Base-by-base conservation (phyloP, 352 stramenopile genomes). In the Globisporangium carolinianum region DNA sequence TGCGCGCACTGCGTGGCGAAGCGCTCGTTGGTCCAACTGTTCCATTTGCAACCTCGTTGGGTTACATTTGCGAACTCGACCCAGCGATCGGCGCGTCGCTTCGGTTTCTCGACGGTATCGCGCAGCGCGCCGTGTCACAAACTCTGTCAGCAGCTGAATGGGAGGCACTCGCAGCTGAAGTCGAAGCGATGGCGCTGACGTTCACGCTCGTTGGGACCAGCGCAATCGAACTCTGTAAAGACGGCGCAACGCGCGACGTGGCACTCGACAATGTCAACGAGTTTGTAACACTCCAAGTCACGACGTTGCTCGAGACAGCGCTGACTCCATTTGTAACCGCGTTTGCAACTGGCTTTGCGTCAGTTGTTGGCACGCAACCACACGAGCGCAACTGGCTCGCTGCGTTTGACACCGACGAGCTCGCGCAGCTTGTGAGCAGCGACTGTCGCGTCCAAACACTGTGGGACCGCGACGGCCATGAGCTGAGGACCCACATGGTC, bases 201-300 rank as follows among this genome's bases (percentile, higher is more conserved):
- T 96, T 95, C 61, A 91, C 83, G 36, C 68, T 96, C 38, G 72
- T 91, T 4, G 87, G 87, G 24, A 69, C 80, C 18, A 67, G 71
- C 14, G 67, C 67, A 18, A 85, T 91, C 58, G 66, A 83, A 46
- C 59, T 96, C 18, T 56, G 67, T 37, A 51, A 64, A 1, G 60
- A 69, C 7, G 88, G 86, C 32, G 62, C 63, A 2, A 63, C 75
- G 39, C 57, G 57, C 0, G 24, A 62, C 11, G 88, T 96, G 35
- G 86, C 73, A 36, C 57, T 78, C 0, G 57, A 53, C 7, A 79
- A 75, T 12, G 55, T 93, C 36, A 14, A 54, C 12, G 62, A 78
- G 41, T 96, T 91, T 48, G 71, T 95, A 36, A 42, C 51, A 0
- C 51, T 75, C 32, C 89, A 86, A 18, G 53, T 79, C 5, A 47